phyloP scores from a whole-genome alignment of 768 basidiomycete species.

The Tricholomella constricta region DNA sequence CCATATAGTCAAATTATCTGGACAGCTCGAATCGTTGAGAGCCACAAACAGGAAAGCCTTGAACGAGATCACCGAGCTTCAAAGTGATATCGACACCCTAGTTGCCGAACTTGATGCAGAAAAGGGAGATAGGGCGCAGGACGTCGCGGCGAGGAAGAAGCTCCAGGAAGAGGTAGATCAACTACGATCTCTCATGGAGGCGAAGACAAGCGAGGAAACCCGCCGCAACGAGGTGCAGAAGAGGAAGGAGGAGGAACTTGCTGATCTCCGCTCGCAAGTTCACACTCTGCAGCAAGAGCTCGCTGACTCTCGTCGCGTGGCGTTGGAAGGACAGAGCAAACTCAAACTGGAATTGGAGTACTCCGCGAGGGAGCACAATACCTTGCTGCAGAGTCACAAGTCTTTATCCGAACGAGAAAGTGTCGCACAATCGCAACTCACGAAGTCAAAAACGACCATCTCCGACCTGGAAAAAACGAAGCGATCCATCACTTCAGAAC shows the following conservation, averaged over 20 bases:
- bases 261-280: constrained; percentile 66
- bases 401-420: constrained; percentile 68
- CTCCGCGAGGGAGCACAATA: constrained; percentile 56
- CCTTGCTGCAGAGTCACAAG: constrained; percentile 59
- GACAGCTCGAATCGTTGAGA: constrained; percentile 56
- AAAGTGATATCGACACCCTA: constrained; percentile 67
- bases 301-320: constrained; percentile 58
- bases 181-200: constrained; percentile 78
- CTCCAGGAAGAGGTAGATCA: constrained; percentile 86
- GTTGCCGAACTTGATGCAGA: constrained; percentile 62
- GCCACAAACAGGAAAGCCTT: constrained; percentile 54
- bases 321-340: constrained; percentile 69
- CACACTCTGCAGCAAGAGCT: constrained; percentile 66
- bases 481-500: constrained; percentile 68
- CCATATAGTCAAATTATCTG: constrained; percentile 55
- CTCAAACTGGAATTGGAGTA: constrained; percentile 77
- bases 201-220: constrained; percentile 85
- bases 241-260: constrained; percentile 84
- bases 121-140: constrained; percentile 52
- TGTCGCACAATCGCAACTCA: constrained; percentile 49
- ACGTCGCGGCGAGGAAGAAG: constrained; percentile 51
- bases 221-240: constrained; percentile 82
- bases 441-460: constrained; percentile 49
- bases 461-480: constrained; percentile 69
- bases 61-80: constrained; percentile 67